Conservation (phyloP, 805 yeast genomes). For the Scheffersomyces ergatensis region DNA sequence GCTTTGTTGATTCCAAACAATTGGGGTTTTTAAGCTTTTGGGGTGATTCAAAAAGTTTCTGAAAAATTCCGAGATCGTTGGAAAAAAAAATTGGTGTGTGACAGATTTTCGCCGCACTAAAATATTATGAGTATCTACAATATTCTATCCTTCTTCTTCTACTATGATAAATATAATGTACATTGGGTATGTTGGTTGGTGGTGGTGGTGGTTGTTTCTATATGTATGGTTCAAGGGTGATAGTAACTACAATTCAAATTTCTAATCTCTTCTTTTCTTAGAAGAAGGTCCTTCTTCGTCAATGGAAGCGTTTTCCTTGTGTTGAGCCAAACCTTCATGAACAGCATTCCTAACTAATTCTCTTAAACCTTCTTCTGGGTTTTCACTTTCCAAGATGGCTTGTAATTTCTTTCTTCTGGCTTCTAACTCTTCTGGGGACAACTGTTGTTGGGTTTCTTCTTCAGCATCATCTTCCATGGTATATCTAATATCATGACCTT, state of each 20-base stretch:
- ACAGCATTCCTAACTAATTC: slow-evolving; percentile 67
- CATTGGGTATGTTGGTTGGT: too few relatives aligned
- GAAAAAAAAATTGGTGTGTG: not conserved
- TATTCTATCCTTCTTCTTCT: too few relatives aligned
- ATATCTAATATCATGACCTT: slow-evolving; percentile 56
- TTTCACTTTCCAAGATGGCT: slow-evolving; percentile 71
- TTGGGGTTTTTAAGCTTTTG: not conserved
- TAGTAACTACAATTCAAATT: too few relatives aligned
- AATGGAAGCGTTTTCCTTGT: slow-evolving; percentile 15
- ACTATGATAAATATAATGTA: too few relatives aligned
- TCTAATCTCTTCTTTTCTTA: slow-evolving; percentile 6
- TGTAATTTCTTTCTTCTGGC: slow-evolving; percentile 65
- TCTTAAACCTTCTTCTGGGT: slow-evolving; percentile 76
- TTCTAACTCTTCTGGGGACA: slow-evolving; percentile 20
- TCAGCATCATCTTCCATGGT: slow-evolving; percentile 46
- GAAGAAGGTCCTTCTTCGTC: slow-evolving; percentile 16
- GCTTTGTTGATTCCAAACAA: not conserved
- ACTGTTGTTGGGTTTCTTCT: slow-evolving; percentile 30
- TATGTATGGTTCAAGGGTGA: too few relatives aligned
- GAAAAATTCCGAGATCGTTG: slow-evolving; percentile 1
- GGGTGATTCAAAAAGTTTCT: not conserved
- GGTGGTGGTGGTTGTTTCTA: too few relatives aligned
- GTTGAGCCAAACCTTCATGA: slow-evolving; percentile 47
- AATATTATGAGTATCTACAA: too few relatives aligned
- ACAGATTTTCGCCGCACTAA: not conserved